Base-by-base conservation (phyloP, 2,329 filamentous ascomycete species). In the Alternaria sp. region DNA sequence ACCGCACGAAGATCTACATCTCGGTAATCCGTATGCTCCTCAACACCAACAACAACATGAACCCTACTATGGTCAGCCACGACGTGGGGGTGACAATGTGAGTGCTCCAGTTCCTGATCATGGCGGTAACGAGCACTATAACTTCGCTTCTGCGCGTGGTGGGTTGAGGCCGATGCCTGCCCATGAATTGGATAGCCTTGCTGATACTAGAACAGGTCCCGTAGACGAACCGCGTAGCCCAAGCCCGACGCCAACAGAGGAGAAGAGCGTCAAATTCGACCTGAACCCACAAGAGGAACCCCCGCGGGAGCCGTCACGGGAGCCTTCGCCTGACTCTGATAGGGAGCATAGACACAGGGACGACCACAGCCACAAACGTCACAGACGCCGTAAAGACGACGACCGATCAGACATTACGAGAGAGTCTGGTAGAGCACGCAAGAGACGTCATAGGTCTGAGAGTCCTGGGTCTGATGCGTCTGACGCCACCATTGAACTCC, bases 21-120 rank as follows among this genome's bases (percentile, higher is more conserved):
- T 59, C 32, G 70, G 72, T 16, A 74, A 74, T 47, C 72, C 70
- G 4, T 74, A 74, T 42, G 70, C 67, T n/a, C 67, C 59, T 24
- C 67, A 63, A 12, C 62, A 60, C 11, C 65, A 68, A n/a, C 67
- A 67, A 39, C 62, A 63, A 51, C 46, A 48, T 34, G 56, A 69
- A 43, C 54, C 68, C 60, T 65, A 77, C 54, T 75, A 78, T 64
- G 72, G 77, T 69, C 74, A 75, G 63, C 71, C 71, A 44, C 72
- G 73, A 59, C 76, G 70, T 59, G 74, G 73, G 67, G 76, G 79
- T 75, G 80, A 81, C 66, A 81, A 84, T 83, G 82, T 84, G 82
- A 84, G 82, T 84, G 78, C 78, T 76, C 71, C 67, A 65, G 66
- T 62, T 63, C 70, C 67, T 71, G 58, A 59, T 34, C 42, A 53